phyloP scores from a whole-genome alignment of 2,329 filamentous ascomycete species.

The Exophiala sp. region DNA sequence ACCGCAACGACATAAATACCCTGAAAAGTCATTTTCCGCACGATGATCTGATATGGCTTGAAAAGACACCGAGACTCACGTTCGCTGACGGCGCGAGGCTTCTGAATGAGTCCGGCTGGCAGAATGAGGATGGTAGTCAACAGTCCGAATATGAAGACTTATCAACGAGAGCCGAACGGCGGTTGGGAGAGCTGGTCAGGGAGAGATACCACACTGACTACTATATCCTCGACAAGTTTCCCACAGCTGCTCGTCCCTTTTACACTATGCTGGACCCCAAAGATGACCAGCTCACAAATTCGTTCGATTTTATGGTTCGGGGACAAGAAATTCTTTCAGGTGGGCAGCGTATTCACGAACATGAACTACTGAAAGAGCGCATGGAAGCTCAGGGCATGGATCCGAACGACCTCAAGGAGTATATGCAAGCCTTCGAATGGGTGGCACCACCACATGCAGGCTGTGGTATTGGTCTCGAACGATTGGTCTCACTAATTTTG shows the following conservation, averaged over 20 bases:
- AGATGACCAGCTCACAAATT: constrained; percentile 68
- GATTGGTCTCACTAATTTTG: constrained; percentile 72
- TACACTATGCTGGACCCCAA: constrained; percentile 73
- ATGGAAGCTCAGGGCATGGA: constrained; percentile 67
- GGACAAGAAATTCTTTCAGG: constrained; percentile 81
- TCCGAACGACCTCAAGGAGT: constrained; percentile 71
- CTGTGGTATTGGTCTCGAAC: constrained; percentile 76
- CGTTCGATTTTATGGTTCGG: constrained; percentile 81
- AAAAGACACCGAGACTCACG: constrained; percentile 69
- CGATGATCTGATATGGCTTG: constrained; percentile 71
- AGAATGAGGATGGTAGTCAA: constrained; percentile 64
- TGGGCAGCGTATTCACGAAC: constrained; percentile 77
- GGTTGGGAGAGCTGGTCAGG: constrained; percentile 70
- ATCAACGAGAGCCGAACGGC: constrained; percentile 72
- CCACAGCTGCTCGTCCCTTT: constrained; percentile 70
- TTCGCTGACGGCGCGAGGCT: constrained; percentile 71
- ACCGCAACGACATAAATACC: constrained; percentile 63
- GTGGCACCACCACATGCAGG: constrained; percentile 77
- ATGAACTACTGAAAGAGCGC: constrained; percentile 61
- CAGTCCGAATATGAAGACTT: constrained; percentile 66
- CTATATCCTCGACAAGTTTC: constrained; percentile 84
- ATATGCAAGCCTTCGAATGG: constrained; percentile 73
- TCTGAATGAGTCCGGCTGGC: constrained; percentile 65
- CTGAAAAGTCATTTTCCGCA: constrained; percentile 74
- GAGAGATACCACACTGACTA: constrained; percentile 77